A percentile compares a stretch with the other conserved stretches of the same genome.
These are phyloP conservation scores for Phialophora macrospora DNA, from an alignment of 2,329 filamentous ascomycete genomes.

Conservation along the genomic window DNA sequence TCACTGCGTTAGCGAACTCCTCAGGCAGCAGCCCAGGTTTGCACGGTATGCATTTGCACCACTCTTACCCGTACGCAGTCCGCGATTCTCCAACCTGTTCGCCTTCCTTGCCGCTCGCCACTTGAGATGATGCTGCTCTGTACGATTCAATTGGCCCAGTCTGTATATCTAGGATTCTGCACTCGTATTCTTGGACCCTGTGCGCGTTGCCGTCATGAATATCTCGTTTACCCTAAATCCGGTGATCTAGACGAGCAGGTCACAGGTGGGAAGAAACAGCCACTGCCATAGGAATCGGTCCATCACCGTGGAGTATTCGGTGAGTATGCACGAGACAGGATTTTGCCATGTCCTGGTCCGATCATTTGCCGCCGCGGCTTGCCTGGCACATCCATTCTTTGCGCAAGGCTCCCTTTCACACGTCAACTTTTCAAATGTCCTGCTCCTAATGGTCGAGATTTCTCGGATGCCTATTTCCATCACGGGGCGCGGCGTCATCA, in stretches of 20 bases:
- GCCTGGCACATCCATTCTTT: background rate
- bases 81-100: background rate
- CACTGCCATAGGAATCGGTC: background rate
- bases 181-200: background rate
- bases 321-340: background rate
- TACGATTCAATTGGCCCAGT: background rate
- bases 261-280: background rate
- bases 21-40: background rate
- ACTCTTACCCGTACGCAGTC: background rate
- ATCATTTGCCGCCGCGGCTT: constrained; percentile 18
- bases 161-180: background rate
- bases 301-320: background rate
- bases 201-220: background rate
- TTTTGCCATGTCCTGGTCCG: constrained; percentile 3
- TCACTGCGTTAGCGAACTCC: background rate
- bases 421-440: background rate
- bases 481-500: constrained; percentile 5
- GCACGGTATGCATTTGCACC: background rate
- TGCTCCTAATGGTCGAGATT: background rate
- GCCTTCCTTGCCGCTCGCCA: constrained; percentile 16
- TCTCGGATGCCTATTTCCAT: constrained; percentile 10
- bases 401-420: background rate
- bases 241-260: background rate
- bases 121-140: background rate
- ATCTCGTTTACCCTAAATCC: background rate